These are phyloP conservation scores for Zostera marina DNA, from an alignment of 116 monocot species.

Conservation along the genomic window DNA sequence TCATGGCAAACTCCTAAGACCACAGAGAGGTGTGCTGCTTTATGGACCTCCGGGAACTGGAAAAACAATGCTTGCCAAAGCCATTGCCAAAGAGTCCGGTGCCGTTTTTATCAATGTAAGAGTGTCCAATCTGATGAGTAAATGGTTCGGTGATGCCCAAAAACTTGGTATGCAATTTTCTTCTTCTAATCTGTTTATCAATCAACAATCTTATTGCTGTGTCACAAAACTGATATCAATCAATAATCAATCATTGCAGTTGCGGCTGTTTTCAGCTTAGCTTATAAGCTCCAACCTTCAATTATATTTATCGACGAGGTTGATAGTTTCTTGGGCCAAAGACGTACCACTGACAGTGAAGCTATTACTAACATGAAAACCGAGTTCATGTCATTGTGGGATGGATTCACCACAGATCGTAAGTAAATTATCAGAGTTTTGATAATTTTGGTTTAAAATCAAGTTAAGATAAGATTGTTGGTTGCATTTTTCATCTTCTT, in stretches of 20 bases:
- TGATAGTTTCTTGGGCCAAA: slow-evolving; percentile 95
- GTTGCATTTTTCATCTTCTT: background rate
- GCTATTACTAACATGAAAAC: slow-evolving; percentile 98
- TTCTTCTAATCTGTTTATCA: too few relatives aligned
- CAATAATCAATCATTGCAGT: slow-evolving; percentile 6
- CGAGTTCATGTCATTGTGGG: slow-evolving; percentile 98
- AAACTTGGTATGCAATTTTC: slow-evolving; percentile 55
- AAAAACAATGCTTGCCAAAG: slow-evolving; percentile 98
- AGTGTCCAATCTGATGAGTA: slow-evolving; percentile 92
- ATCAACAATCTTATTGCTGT: too few relatives aligned
- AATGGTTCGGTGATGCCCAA: slow-evolving; percentile 99
- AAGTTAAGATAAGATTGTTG: background rate
- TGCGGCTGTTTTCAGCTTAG: slow-evolving; percentile 73
- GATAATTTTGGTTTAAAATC: background rate
- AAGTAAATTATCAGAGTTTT: slow-evolving; percentile 11
- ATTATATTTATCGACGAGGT: slow-evolving; percentile 97
- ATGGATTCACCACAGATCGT: slow-evolving; percentile 98
- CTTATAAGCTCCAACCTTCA: slow-evolving; percentile 79
- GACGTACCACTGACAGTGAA: slow-evolving; percentile 76
- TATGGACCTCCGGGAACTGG: slow-evolving; percentile 96
- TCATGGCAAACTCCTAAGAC: slow-evolving; percentile 83
- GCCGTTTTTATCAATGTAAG: slow-evolving; percentile 96
- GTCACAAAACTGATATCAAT: too few relatives aligned
- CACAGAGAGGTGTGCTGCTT: slow-evolving; percentile 83
- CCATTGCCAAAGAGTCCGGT: slow-evolving; percentile 85